Conservation (phyloP, 2,329 filamentous ascomycete genomes). For the Pseudohalonectria lignicola region DNA sequence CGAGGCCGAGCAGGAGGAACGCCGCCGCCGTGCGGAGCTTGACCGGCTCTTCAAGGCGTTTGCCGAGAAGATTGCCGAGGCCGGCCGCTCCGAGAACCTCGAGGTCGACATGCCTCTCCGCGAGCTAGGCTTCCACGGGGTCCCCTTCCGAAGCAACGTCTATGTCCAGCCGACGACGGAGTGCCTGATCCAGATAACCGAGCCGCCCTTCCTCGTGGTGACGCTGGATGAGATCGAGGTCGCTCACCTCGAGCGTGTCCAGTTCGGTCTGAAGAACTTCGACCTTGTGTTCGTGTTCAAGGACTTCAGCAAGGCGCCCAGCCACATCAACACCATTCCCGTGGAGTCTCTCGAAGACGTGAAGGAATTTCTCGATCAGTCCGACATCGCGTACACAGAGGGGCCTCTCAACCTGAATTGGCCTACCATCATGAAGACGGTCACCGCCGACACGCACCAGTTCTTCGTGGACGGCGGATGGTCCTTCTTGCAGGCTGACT, state of each 20-base stretch:
- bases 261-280: conserved; percentile 97
- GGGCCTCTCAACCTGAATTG: conserved; percentile 97
- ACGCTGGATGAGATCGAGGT: conserved; percentile 94
- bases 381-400: conserved; percentile 89
- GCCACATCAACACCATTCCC: conserved; percentile 96
- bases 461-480: conserved; percentile 96
- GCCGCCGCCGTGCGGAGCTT: conserved; percentile 78
- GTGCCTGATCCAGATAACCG: conserved; percentile 91
- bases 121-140: conserved; percentile 92
- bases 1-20: conserved; percentile 94
- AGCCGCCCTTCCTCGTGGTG: conserved; percentile 92
- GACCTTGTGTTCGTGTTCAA: conserved; percentile 98
- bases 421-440: conserved; percentile 99
- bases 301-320: conserved; percentile 82
- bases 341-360: conserved; percentile 90
- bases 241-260: conserved; percentile 88
- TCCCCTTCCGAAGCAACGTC: conserved; percentile 91
- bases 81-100: conserved; percentile 79
- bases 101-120: conserved; percentile 95
- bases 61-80: conserved; percentile 94
- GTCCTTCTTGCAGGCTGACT: conserved; percentile 82
- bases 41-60: conserved; percentile 95
- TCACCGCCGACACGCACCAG: conserved; percentile 82
- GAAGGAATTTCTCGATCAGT: conserved; percentile 94
- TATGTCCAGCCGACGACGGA: conserved; percentile 94